These are phyloP conservation scores for grape (Vitis vinifera) DNA, from an alignment of 164 flowering plant genomes.

Conservation along the genomic window ASM3070453v1 NC_081822.1:9381001-9381500, in stretches of 20 bases:
- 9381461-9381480: not conserved
- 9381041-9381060: constrained; percentile 58
- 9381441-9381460: constrained; percentile 88
- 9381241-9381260: constrained; percentile 96
- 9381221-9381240: constrained; percentile 94
- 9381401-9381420: constrained; percentile 87
- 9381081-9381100: not conserved
- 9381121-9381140: constrained; percentile 56
- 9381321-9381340: not conserved
- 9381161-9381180: constrained; percentile 85
- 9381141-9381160: constrained; percentile 96
- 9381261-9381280: constrained; percentile 57
- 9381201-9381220: constrained; percentile 85
- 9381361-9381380: constrained; percentile 84
- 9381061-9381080: not conserved
- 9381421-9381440: constrained; percentile 97
- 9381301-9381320: not conserved
- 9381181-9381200: constrained; percentile 74
- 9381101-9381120: constrained; percentile 17
- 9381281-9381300: not conserved
- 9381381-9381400: constrained; percentile 71
- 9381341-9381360: constrained; percentile 34
- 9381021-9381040: constrained; percentile 57
- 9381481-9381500: no score
- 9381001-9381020: constrained; percentile 38